Percentiles rank a stretch among this genome's conserved stretches.
These are phyloP conservation scores for Rhynchospora breviuscula DNA, from an alignment of 176 grass and related monocot genomes.

Conservation along the genomic window DNA sequence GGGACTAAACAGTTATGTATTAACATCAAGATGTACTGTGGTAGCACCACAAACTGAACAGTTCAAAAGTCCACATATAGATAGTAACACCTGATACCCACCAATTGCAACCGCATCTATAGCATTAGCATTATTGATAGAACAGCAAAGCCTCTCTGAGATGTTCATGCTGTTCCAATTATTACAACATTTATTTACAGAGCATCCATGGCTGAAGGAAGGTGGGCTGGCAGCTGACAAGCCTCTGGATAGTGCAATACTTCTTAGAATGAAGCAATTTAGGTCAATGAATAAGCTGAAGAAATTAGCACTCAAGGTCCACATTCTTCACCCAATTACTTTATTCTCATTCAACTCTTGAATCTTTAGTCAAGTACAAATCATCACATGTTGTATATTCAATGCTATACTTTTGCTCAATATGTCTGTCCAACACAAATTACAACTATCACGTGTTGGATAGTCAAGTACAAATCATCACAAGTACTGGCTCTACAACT, in stretches of 20 bases:
- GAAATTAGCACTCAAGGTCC: slow-evolving; percentile 30
- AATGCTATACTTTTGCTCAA: neutral
- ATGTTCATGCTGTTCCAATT: neutral
- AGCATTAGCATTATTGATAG: neutral
- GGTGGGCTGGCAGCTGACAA: slow-evolving; percentile 26
- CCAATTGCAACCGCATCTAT: too few relatives aligned
- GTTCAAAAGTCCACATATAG: neutral
- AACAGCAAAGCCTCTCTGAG: neutral
- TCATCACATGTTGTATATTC: neutral
- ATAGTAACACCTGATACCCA: too few relatives aligned
- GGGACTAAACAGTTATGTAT: neutral
- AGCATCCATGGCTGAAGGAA: slow-evolving; percentile 29
- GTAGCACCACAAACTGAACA: neutral
- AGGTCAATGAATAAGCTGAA: slow-evolving; percentile 34
- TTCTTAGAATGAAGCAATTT: slow-evolving; percentile 38
- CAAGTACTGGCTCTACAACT: neutral
- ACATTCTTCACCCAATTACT: neutral
- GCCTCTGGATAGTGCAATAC: slow-evolving; percentile 25
- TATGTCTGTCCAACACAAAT: neutral
- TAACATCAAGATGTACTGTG: neutral
- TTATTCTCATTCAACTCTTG: neutral
- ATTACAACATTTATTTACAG: neutral
- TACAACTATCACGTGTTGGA: too few relatives aligned
- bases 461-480: too few relatives aligned
- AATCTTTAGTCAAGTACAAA: neutral